phyloP scores from a whole-genome alignment of 192 early-diverging fungal species.

The Coemansia sp. region DNA sequence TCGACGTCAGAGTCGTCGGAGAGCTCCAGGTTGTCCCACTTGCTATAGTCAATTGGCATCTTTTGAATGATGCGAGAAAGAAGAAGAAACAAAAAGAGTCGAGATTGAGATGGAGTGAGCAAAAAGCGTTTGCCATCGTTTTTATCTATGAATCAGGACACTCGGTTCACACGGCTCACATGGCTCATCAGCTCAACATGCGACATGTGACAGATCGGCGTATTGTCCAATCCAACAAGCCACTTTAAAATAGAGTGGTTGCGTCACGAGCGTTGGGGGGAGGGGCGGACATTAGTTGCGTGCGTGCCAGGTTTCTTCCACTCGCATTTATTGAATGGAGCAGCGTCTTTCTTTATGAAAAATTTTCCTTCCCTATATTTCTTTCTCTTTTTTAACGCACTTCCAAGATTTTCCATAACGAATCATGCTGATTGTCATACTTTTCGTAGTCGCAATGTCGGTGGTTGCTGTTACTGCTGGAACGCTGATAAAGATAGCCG shows the following conservation, averaged over 20 bases:
- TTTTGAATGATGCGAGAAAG: background rate
- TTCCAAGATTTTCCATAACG: no score
- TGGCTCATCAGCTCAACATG: no score
- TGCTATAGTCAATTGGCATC: conserved; percentile 78
- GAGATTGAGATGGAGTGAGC: no score
- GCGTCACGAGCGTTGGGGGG: no score
- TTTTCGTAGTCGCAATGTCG: conserved; percentile 34
- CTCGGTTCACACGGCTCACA: no score
- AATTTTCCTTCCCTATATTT: conserved; percentile 7
- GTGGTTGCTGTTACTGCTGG: conserved; percentile 39
- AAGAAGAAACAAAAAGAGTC: background rate
- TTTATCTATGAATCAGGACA: no score
- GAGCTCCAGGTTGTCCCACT: conserved; percentile 95
- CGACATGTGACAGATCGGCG: no score
- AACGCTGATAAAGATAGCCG: conserved; percentile 35
- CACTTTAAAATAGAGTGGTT: no score
- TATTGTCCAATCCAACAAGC: no score
- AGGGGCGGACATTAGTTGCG: background rate
- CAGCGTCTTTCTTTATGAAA: background rate
- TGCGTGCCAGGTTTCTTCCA: no score
- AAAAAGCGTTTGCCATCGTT: no score
- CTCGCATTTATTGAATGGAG: no score
- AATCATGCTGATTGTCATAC: conserved; percentile 36
- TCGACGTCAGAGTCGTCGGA: conserved; percentile 98
- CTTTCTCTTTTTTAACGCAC: background rate